phyloP scores from a whole-genome alignment of 495 filamentous ascomycete species.

The Aspergillus egyptiacus region DNA sequence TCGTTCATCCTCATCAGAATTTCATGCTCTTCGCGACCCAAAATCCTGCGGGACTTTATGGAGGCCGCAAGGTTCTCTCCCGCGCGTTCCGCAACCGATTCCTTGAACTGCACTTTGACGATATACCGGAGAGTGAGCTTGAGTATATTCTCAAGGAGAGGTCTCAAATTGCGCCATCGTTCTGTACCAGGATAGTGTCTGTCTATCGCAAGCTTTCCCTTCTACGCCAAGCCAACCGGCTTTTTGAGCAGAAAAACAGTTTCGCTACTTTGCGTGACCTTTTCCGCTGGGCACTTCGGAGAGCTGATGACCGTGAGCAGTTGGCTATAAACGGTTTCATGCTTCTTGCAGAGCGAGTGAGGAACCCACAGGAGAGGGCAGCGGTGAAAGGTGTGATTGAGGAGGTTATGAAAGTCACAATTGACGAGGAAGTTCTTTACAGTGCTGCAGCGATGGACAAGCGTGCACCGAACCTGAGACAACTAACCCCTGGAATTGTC shows the following conservation, averaged over 20 bases:
- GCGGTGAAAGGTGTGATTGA: slow-evolving; percentile 88
- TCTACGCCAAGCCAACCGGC: slow-evolving; percentile 76
- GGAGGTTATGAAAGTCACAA: slow-evolving; percentile 78
- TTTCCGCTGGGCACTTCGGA: slow-evolving; percentile 91
- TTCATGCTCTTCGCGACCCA: slow-evolving; percentile 99
- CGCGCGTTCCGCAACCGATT: slow-evolving; percentile 96
- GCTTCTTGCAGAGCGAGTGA: slow-evolving; percentile 88
- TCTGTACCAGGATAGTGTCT: slow-evolving; percentile 83
- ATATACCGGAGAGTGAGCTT: slow-evolving; percentile 94
- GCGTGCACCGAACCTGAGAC: slow-evolving; percentile 34
- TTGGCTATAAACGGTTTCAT: slow-evolving; percentile 91
- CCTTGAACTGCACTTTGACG: slow-evolving; percentile 94
- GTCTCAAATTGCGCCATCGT: slow-evolving; percentile 82
- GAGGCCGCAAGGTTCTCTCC: slow-evolving; percentile 86
- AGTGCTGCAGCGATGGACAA: slow-evolving; percentile 51
- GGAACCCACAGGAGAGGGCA: slow-evolving; percentile 78
- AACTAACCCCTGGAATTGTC: slow-evolving; percentile 55
- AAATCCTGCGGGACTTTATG: slow-evolving; percentile 93
- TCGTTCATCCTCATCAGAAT: slow-evolving; percentile 81
- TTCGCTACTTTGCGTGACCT: slow-evolving; percentile 96
- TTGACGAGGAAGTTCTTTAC: slow-evolving; percentile 71
- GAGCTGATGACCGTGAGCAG: slow-evolving; percentile 77
- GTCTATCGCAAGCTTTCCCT: slow-evolving; percentile 89
- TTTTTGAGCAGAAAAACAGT: slow-evolving; percentile 96
- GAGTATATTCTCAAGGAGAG: slow-evolving; percentile 85